Evolutionary conservation across 2,329 filamentous ascomycete species (phyloP), one percentile per base, ranked within the genome.

Genomic region (Xylariaceae sp.): DNA sequence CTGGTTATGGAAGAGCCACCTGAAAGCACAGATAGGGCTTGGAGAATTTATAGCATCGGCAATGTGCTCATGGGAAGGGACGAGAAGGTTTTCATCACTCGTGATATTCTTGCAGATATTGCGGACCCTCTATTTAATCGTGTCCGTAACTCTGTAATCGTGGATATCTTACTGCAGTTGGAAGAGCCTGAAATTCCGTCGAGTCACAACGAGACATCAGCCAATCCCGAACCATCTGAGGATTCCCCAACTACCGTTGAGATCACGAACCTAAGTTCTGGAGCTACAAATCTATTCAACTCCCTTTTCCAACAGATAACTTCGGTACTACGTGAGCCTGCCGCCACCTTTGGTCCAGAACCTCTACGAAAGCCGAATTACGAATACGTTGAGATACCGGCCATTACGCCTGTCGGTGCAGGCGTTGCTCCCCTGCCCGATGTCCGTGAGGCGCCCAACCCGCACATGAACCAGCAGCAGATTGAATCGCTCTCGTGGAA

Each of bases 51-150:
- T 43, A 85, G 86, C 34, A 82, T 95, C 47, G 89, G 88, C 32
- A 87, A 85, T 51, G 77, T 90, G 31, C 78, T 85, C 1, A 72
- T 98, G 3, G 91, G 91, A 3, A 83, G 86, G 36, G 89, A 97
- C 57, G 91, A 97, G 64, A 87, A 84, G 49, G 81, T 96, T 16
- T 87, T 87, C 59, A 78, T 97, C 49, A 76, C 85, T 35, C 80
- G 85, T 18, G 81, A 89, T 43, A 78, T 91, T 19, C 81, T 89
- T 19, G 80, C 85, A 43, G 83, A 87, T 50, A 77, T 89, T 28
- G 78, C 80, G 17, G 91, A 96, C 63, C 87, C 89, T 12, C 83
- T 90, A 43, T 96, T 96, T 62, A 86, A 83, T 9, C 78, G 87
- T 19, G 73, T 90, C 19, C 79, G 86, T 35, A 87, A 95, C 55